Base-by-base conservation (phyloP, 768 basidiomycete genomes). In the Strobilomyces dryophilus region DNA sequence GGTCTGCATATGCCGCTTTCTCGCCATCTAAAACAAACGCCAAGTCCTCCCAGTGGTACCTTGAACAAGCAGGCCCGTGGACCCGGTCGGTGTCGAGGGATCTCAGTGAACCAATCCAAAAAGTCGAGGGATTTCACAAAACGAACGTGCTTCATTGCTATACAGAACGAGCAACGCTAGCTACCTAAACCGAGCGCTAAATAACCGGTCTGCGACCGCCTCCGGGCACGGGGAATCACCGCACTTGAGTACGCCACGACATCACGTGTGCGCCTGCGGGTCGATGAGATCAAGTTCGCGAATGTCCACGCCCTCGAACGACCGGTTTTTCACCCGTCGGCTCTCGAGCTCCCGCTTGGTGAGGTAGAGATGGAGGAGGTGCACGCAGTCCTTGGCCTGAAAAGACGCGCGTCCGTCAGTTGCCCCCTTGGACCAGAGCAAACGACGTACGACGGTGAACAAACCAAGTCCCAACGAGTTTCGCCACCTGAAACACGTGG, bases 241-340 rank as follows among this genome's bases (percentile, higher is more conserved):
- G 24, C 24, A 24, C 24, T 24, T 4, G 24, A 24, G 24, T 24
- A 24, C 24, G 24, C 10, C 14, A 3, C 36, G 14, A 5, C 26
- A 34, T 62, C 41, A 60, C 18, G 48, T 34, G 29, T 65, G 27
- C 17, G 37, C 59, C 40, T 57, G 47, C 4, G 74, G 45, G 58
- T 68, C n/a, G 67, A 88, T 76, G 26, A 91, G 75, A 64, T 91
- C 87, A 37, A 90, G 73, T 56, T 81, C 82, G 11, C 70, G 64
- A 41, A 81, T 60, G 61, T 90, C 87, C n/a, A 90, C 79, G 0
- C 85, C 86, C n/a, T 75, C 73, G 63, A 91, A 91, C 40, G 87
- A 80, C 54, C 79, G 77, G 61, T 77, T 86, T 70, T 83, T 87
- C 26, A 91, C 81, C 21, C 74, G 73, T 14, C 89, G 76, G 2